Evolutionary conservation across 2,329 filamentous ascomycete genomes (phyloP).

Genomic region (Rhytidhysteron rufulum): DNA sequence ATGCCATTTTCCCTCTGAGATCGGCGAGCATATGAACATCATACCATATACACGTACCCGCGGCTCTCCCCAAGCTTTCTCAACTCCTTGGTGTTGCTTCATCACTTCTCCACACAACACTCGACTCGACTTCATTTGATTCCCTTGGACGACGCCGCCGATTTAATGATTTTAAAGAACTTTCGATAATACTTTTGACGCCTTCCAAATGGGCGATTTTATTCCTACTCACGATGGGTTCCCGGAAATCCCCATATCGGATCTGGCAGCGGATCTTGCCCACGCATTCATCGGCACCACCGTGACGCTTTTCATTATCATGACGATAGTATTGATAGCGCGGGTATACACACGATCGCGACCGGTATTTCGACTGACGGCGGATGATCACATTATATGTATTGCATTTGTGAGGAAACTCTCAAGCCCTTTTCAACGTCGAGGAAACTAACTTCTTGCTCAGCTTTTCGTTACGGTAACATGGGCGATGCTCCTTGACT

Average conservation of each 20-base stretch:
- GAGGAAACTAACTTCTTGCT: neutral
- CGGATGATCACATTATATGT: constrained; percentile 12
- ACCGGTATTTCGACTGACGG: constrained; percentile 9
- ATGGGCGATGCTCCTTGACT: constrained; percentile 5
- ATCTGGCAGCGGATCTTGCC: neutral
- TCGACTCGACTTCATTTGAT: neutral
- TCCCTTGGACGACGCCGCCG: neutral
- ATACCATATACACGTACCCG: neutral
- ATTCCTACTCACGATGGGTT: neutral
- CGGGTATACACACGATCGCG: constrained; percentile 11
- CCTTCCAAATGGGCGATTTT: neutral
- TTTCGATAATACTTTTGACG: neutral
- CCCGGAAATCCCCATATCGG: neutral
- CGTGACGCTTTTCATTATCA: constrained; percentile 1
- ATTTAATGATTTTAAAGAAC: no score
- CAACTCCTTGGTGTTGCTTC: neutral
- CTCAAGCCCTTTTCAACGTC: neutral
- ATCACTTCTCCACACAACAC: neutral
- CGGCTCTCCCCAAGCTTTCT: neutral
- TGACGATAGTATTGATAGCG: constrained; percentile 7
- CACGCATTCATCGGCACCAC: neutral
- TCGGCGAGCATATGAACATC: no score
- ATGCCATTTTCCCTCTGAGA: no score
- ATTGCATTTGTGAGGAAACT: constrained; percentile 10
- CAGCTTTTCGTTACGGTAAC: constrained; percentile 9